phyloP scores from a whole-genome alignment of 225 moss, liverwort and hornwort species.

The Polytrichum formosum region DNA sequence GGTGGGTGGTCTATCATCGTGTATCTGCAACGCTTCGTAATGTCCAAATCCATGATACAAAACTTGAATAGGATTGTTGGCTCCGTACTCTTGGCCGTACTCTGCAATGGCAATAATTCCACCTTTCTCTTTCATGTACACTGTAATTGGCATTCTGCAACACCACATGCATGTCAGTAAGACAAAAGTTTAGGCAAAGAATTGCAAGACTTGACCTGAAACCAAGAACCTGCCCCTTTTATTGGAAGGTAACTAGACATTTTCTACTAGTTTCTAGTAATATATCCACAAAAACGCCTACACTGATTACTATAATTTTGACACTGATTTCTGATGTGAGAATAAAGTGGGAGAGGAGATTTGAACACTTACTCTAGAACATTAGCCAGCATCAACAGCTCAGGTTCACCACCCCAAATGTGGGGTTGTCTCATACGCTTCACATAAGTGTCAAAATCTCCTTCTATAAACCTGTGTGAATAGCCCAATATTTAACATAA shows the following conservation, averaged over 20 bases:
- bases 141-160: constrained; percentile 87
- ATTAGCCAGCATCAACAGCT: constrained; percentile 91
- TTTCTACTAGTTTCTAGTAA: no score
- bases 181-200: no score
- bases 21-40: constrained; percentile 85
- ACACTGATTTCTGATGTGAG: no score
- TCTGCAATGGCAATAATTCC: constrained; percentile 89
- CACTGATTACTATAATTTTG: no score
- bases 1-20: constrained; percentile 29
- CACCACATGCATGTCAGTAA: not conserved
- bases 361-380: constrained; percentile 62
- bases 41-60: constrained; percentile 95
- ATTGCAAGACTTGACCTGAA: not conserved
- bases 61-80: constrained; percentile 71
- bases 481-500: not conserved
- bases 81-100: constrained; percentile 84
- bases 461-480: constrained; percentile 85
- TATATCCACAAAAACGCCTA: no score
- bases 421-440: constrained; percentile 85
- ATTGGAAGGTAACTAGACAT: not conserved
- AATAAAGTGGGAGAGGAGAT: no score
- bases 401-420: constrained; percentile 97
- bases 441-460: constrained; percentile 83
- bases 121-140: constrained; percentile 83
- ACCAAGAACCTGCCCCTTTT: not conserved